A percentile compares a stretch with the other conserved stretches of the same genome.
phyloP scores from a whole-genome alignment of 305 asterid genomes.

The Fraxinus greggii region DNA sequence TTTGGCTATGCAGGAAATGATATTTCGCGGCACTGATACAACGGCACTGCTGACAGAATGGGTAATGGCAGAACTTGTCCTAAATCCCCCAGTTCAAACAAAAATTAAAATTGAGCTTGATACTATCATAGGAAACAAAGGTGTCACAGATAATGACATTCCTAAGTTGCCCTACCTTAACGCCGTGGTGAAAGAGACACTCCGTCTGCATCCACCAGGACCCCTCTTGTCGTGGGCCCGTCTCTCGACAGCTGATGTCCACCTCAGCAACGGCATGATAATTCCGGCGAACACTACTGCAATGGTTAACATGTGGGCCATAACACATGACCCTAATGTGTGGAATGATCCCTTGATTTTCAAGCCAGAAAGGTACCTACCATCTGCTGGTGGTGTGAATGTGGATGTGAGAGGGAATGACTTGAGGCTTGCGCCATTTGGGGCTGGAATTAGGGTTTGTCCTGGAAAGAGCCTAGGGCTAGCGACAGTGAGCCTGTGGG shows the following conservation, averaged over 20 bases:
- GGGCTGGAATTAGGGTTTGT: slow-evolving; percentile 63
- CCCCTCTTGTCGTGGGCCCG: slow-evolving; percentile 70
- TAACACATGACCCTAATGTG: slow-evolving; percentile 46
- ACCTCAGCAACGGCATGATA: slow-evolving; percentile 53
- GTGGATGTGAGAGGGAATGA: slow-evolving; percentile 57
- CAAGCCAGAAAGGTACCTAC: slow-evolving; percentile 50
- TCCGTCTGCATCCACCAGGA: slow-evolving; percentile 62
- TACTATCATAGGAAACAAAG: slow-evolving; percentile 6
- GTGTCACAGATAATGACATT: slow-evolving; percentile 26
- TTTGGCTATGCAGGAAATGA: slow-evolving; percentile 45
- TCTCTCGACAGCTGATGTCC: slow-evolving; percentile 44
- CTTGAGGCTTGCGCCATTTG: slow-evolving; percentile 62
- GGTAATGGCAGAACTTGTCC: slow-evolving; percentile 54
- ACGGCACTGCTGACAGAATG: slow-evolving; percentile 58
- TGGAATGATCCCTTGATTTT: slow-evolving; percentile 47
- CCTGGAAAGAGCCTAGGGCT: slow-evolving; percentile 56
- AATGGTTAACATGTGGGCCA: slow-evolving; percentile 81
- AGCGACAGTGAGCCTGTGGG: slow-evolving; percentile 50
- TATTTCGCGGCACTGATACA: slow-evolving; percentile 67
- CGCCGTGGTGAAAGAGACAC: slow-evolving; percentile 55
- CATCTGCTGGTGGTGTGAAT: slow-evolving; percentile 27
- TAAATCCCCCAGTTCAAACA: slow-evolving; percentile 41
- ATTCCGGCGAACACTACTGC: slow-evolving; percentile 60
- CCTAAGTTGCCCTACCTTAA: slow-evolving; percentile 46
- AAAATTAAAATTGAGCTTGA: slow-evolving; percentile 37